Conservation (phyloP, 2,329 filamentous ascomycete species). For the Fusarium odoratissimum region DNA sequence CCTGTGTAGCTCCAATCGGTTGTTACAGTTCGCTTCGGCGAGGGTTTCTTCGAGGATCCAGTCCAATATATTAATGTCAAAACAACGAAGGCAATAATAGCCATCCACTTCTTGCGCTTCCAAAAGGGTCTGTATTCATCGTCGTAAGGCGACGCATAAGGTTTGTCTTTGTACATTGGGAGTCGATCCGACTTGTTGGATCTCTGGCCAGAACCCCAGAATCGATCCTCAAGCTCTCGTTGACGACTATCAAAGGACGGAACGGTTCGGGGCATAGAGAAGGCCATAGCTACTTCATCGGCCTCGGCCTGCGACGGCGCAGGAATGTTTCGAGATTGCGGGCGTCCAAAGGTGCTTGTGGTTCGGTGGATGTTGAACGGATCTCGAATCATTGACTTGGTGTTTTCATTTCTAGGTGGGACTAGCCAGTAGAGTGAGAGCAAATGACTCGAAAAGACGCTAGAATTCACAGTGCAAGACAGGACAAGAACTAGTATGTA, state of each 20-base stretch:
- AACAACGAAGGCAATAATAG: slow-evolving; percentile 63
- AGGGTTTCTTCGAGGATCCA: slow-evolving; percentile 61
- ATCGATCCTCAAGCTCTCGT: slow-evolving; percentile 72
- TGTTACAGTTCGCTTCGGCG: slow-evolving; percentile 50
- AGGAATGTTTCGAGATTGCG: slow-evolving; percentile 58
- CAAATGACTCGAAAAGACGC: neutral
- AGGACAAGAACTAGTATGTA: slow-evolving; percentile 15
- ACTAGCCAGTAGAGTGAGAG: slow-evolving; percentile 9
- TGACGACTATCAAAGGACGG: slow-evolving; percentile 75
- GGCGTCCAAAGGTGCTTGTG: slow-evolving; percentile 60
- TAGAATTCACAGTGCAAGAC: slow-evolving; percentile 4
- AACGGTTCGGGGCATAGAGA: slow-evolving; percentile 75
- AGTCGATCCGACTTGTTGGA: slow-evolving; percentile 59
- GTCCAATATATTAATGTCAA: slow-evolving; percentile 76
- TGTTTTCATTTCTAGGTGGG: slow-evolving; percentile 45
- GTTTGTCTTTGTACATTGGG: slow-evolving; percentile 99
- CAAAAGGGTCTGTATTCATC: slow-evolving; percentile 67
- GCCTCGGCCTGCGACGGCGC: slow-evolving; percentile 62
- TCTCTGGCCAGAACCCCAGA: slow-evolving; percentile 66
- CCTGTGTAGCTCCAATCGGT: slow-evolving; percentile 69
- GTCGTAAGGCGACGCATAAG: slow-evolving; percentile 73
- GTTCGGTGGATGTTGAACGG: slow-evolving; percentile 57
- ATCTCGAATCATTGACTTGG: slow-evolving; percentile 55
- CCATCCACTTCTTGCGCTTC: slow-evolving; percentile 71
- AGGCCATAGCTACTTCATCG: slow-evolving; percentile 69